phyloP scores from a whole-genome alignment of 305 asterid genomes.

The Fraxinus velutina region DNA sequence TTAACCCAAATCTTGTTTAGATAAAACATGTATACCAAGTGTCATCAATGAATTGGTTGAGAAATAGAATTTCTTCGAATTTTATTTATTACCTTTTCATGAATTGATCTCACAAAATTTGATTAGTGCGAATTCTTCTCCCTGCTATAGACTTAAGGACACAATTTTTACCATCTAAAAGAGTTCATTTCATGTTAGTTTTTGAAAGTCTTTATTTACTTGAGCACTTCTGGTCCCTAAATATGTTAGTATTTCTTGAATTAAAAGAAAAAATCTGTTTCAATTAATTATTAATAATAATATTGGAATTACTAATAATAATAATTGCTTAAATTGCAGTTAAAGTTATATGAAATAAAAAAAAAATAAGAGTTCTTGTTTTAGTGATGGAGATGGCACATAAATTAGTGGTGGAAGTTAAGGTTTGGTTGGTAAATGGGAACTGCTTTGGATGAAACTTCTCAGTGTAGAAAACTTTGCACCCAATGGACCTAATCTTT shows the following conservation, averaged over 20 bases:
- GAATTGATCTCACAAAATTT: not conserved
- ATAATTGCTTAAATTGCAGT: not conserved
- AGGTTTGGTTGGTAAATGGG: slow-evolving; percentile 10
- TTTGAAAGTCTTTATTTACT: not conserved
- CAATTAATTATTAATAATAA: not conserved
- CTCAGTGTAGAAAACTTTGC: not conserved
- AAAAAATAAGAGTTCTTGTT: not conserved
- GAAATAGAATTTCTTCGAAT: not conserved
- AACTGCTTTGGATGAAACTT: not conserved
- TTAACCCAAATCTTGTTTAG: not conserved
- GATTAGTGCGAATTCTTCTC: not conserved
- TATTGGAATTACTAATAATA: no score
- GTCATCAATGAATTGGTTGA: not conserved
- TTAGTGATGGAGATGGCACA: not conserved
- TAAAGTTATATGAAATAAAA: not conserved
- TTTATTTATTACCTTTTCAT: not conserved
- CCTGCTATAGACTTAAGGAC: not conserved
- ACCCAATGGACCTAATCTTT: not conserved
- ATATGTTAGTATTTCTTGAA: not conserved
- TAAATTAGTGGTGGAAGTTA: not conserved
- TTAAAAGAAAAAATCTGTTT: not conserved
- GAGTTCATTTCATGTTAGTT: not conserved
- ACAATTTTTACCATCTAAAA: not conserved
- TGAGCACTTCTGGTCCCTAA: not conserved
- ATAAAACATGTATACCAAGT: not conserved